These are phyloP conservation scores for Odontarrhena argentea DNA, from an alignment of 345 rosid genomes.

Conservation along the genomic window DNA sequence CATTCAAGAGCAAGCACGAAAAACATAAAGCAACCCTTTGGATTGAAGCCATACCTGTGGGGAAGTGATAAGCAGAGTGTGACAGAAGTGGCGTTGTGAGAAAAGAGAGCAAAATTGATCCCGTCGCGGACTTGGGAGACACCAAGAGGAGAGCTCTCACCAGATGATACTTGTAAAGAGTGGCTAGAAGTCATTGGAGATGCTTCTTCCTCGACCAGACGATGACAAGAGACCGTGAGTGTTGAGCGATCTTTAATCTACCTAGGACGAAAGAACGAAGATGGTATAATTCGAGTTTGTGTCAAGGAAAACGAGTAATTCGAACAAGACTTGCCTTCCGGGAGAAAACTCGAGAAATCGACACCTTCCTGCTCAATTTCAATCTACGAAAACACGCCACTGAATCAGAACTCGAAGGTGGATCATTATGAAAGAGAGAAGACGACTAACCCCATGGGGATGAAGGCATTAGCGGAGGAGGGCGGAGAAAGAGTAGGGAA, in stretches of 20 bases:
- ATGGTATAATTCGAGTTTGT: background rate
- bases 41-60: slow-evolving; percentile 30
- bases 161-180: slow-evolving; percentile 57
- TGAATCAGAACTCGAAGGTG: slow-evolving; percentile 1
- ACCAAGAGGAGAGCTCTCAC: slow-evolving; percentile 81
- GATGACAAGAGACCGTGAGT: slow-evolving; percentile 49
- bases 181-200: slow-evolving; percentile 45
- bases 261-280: slow-evolving; percentile 35
- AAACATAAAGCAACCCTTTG: background rate
- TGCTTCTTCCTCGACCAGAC: slow-evolving; percentile 53
- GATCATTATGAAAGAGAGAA: slow-evolving; percentile 2
- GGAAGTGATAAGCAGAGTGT: slow-evolving; percentile 79
- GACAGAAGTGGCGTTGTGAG: slow-evolving; percentile 80
- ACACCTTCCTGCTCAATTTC: slow-evolving; percentile 47
- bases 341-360: slow-evolving; percentile 36
- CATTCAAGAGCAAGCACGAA: background rate
- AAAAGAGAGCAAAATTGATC: slow-evolving; percentile 82
- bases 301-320: background rate
- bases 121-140: slow-evolving; percentile 75
- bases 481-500: background rate
- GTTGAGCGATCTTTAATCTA: slow-evolving; percentile 47
- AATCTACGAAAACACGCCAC: slow-evolving; percentile 45
- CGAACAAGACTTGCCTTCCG: slow-evolving; percentile 56
- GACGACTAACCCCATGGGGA: slow-evolving; percentile 39
- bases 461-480: slow-evolving; percentile 27